Percentiles rank a stretch among this genome's conserved stretches.
These are phyloP conservation scores for Symbiotaphrina buchneri DNA, from an alignment of 495 filamentous ascomycete genomes.

Conservation along the genomic window DNA sequence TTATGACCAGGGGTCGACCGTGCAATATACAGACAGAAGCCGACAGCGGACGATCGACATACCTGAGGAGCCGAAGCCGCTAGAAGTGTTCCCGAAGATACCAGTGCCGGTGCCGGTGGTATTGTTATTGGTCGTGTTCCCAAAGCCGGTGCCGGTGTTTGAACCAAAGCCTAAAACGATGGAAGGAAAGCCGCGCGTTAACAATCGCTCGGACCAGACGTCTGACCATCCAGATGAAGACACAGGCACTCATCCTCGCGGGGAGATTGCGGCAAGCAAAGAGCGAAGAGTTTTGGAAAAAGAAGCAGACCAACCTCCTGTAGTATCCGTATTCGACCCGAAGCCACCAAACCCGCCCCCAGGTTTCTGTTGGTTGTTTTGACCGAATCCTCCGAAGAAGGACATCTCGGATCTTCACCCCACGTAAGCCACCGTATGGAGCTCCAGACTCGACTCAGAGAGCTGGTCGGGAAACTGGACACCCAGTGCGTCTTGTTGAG, in stretches of 20 bases:
- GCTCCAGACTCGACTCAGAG: too few species aligned
- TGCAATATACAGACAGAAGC: conserved; percentile 12
- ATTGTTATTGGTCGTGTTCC: conserved; percentile 8
- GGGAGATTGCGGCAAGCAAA: too few species aligned
- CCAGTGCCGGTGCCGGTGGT: conserved; percentile 14
- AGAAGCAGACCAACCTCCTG: conserved; percentile 3
- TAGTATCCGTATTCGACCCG: conserved; percentile 6
- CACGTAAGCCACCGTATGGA: too few species aligned
- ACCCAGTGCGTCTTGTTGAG: too few species aligned
- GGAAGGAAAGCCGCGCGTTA: conserved; percentile 3
- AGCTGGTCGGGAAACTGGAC: too few species aligned
- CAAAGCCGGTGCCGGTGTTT: conserved; percentile 14
- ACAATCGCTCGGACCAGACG: too few species aligned
- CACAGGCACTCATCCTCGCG: too few species aligned
- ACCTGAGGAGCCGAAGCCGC: conserved; percentile 33
- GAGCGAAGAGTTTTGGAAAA: too few species aligned
- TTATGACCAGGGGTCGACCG: conserved; percentile 10
- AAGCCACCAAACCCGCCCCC: conserved; percentile 10
- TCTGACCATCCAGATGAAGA: too few species aligned
- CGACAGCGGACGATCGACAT: conserved; percentile 15
- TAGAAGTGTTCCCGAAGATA: conserved; percentile 22
- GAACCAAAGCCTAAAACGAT: conserved; percentile 31
- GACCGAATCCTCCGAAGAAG: conserved; percentile 33
- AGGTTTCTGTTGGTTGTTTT: conserved; percentile 27
- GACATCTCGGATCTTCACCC: too few species aligned